These are phyloP conservation scores for Fusarium chlamydosporum DNA, from an alignment of 2,329 filamentous ascomycete species.

Conservation along the genomic window DNA sequence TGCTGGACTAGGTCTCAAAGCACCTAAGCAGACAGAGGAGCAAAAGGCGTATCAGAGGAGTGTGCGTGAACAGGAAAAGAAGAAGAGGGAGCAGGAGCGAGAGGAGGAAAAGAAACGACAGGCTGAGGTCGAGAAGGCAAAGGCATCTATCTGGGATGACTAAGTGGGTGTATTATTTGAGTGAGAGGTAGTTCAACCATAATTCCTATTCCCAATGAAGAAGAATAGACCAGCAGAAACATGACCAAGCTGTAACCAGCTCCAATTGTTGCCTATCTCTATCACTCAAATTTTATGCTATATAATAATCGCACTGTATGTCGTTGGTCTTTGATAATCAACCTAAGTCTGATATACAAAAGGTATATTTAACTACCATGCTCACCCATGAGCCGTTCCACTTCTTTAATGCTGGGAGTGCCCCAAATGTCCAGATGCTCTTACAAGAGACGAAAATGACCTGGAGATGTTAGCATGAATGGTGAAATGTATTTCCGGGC, in stretches of 20 bases:
- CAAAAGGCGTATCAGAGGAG: slow-evolving; percentile 88
- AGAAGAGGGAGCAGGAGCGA: slow-evolving; percentile 78
- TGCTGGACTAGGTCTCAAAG: slow-evolving; percentile 84
- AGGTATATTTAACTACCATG: background rate
- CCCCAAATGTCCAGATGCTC: background rate
- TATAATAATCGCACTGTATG: background rate
- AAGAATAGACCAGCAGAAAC: background rate
- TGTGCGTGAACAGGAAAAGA: slow-evolving; percentile 86
- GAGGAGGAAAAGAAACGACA: slow-evolving; percentile 72
- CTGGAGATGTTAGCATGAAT: background rate
- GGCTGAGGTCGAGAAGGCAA: slow-evolving; percentile 80
- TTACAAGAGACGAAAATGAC: background rate
- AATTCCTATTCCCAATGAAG: background rate
- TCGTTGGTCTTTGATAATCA: background rate
- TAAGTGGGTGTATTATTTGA: slow-evolving; percentile 49
- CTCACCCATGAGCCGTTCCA: no score
- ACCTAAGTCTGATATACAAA: background rate
- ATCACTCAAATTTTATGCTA: background rate
- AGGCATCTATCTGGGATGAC: slow-evolving; percentile 88
- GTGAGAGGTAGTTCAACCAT: background rate
- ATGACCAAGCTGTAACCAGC: background rate
- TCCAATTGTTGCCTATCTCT: background rate
- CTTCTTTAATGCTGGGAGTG: background rate
- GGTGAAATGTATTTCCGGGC: background rate
- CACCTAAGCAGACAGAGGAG: slow-evolving; percentile 87